Evolutionary conservation across 148 eudicot species (phyloP), one percentile per base, ranked within the genome.

Genomic region (Camellia lanceoleosa): DNA sequence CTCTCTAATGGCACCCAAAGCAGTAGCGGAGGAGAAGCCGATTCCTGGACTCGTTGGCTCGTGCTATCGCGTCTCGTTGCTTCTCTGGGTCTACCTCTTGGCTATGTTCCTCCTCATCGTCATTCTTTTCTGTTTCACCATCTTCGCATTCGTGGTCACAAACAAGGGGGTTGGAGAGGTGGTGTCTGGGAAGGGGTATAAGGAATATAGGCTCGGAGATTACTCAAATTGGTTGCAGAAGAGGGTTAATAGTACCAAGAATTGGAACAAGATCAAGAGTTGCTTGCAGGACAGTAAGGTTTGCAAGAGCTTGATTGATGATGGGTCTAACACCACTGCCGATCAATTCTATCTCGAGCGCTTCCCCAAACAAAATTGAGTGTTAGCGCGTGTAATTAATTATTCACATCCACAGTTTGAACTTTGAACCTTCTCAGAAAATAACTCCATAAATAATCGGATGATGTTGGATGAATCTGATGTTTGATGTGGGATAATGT

Each of bases 171-270:
- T 97, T 0, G 98, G 99, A 0, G 80, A 90, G 49, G 82, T 13
- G 0, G 2, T 90, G 0, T 83, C 93, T 3, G 87, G 83, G 0
- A 86, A 64, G 70, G 99, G 99, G 47, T 94, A 96, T 68, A 96
- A 94, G 87, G 93, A 91, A 84, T 94, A 96, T 52, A 81, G 69
- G 76, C 85, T 94, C 13, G 98, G 97, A 11, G 99, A 96, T 81
- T 96, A 94, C 71, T 94, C 98, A 0, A 80, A 89, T 72, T 96
- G 99, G 99, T 68, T 96, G 86, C 97, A 89, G 83, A 96, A 94
- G 43, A 83, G 99, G 70, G 99, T 96, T 2, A 86, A 42, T 3
- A 73, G 66, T 76, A n/a, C 67, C 10, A 88, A 90, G 83, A 88
- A 94, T 51, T 96, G 99, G 99, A 80, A 80, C 18, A 81, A 75